Base-by-base conservation (phyloP, 441 rosid genomes). In the Bocquillonia castaneifolia region DNA sequence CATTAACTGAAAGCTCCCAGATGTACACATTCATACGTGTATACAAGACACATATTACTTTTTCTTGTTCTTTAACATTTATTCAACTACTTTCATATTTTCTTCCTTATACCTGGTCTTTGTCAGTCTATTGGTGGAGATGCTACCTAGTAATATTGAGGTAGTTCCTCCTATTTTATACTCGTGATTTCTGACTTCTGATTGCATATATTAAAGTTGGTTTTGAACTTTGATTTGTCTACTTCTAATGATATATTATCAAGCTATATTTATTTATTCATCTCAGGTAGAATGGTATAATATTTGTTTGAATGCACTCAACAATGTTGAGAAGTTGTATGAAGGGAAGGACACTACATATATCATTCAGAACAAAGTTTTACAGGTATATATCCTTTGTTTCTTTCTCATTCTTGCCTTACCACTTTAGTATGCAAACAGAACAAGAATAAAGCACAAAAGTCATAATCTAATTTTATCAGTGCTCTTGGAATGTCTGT, bases 251-350 rank as follows among this genome's bases (percentile, higher is more conserved):
- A 40, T 32, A 57, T 8, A n/a, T 17, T 57, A 26, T 66, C 42
- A 34, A 53, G 32, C 13, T 44, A 47, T 36, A 47, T n/a, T 26
- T 39, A 15, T 40, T 28, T 37, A 8, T 32, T 50, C 22, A 44
- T 47, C 70, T 67, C 80, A 95, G 99, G 92, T 66, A 57, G 98
- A 90, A 81, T 95, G 98, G 99, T 79, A 81, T 77, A 89, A 85
- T 78, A 77, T 83, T 75, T 86, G 87, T 74, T 71, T 80, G 76
- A 88, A 88, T 68, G 91, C 93, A 55, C 84, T 95, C 51, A 81
- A 84, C 74, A 84, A 85, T 52, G 47, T 89, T 40, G 96, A 92
- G 83, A 90, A 84, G 80, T 76, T 81, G 59, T 77, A 81, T 77
- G 79, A 79, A 65, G 93, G 92, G 73, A 88, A 86, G 85, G 89